A percentile compares a stretch with the other conserved stretches of the same genome.
Conservation (phyloP, 768 basidiomycete species). For the Jaapia argillacea region DNA sequence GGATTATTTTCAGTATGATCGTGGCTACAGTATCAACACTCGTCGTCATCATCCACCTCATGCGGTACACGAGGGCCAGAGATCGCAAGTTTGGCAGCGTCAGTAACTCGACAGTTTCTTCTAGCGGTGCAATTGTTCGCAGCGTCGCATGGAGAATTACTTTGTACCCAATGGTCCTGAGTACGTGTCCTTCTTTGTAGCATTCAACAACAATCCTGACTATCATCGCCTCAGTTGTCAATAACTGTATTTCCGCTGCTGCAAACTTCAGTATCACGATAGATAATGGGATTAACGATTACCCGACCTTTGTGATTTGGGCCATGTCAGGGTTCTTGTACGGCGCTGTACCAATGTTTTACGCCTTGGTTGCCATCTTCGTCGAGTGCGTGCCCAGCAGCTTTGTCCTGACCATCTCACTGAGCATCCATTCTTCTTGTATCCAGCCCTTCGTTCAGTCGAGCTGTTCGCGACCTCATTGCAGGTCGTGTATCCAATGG, state of each 20-base stretch:
- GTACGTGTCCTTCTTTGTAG: neutral
- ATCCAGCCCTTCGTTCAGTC: neutral
- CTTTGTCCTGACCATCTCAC: no score
- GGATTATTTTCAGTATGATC: neutral
- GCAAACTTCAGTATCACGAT: neutral
- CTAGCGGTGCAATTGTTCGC: neutral
- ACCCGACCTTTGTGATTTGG: neutral
- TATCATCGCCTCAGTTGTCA: neutral
- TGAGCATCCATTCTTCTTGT: neutral
- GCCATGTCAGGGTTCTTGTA: neutral
- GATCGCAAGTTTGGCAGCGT: neutral
- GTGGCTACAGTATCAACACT: neutral
- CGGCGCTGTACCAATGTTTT: neutral
- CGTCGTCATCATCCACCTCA: neutral
- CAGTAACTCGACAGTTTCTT: neutral
- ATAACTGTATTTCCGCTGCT: neutral
- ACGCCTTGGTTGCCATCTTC: neutral
- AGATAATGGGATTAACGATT: neutral
- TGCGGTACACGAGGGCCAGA: neutral
- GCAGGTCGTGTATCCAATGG: neutral
- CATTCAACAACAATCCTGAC: no score
- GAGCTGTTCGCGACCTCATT: neutral
- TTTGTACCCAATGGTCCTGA: neutral
- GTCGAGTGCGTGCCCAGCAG: slow-evolving; percentile 1
- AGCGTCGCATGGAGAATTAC: neutral